A percentile compares a stretch with the other conserved stretches of the same genome.
Evolutionary conservation across 1,284 basidiomycete genomes (phyloP).

Genomic region (Golubevia pallescens): DNA sequence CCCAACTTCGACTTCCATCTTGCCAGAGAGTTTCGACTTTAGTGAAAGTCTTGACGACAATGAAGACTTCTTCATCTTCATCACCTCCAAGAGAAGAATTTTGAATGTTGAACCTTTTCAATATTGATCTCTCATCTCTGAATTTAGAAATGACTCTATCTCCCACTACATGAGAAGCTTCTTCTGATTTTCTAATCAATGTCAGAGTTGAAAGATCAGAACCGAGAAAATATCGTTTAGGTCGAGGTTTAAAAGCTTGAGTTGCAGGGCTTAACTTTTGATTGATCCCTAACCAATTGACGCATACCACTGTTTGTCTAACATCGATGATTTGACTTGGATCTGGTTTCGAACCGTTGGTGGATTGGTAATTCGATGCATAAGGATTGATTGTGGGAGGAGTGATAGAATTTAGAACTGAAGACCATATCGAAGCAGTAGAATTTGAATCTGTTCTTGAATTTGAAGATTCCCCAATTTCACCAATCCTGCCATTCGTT

Average conservation of each 20-base stretch:
- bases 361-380: no score
- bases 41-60: conserved; percentile 75
- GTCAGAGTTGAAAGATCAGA: conserved; percentile 74
- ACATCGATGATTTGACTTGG: conserved; percentile 75
- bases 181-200: conserved; percentile 56
- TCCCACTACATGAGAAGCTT: conserved; percentile 59
- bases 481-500: no score
- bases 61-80: conserved; percentile 15
- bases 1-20: conserved; percentile 74
- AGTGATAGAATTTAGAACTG: no score
- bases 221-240: conserved; percentile 77
- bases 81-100: conserved; percentile 14
- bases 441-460: no score
- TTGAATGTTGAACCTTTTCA: no score
- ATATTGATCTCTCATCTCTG: no score
- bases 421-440: no score
- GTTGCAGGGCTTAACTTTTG: conserved; percentile 76
- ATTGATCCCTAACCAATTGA: conserved; percentile 87
- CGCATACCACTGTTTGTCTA: conserved; percentile 77
- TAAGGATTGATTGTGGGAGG: no score
- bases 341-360: no score
- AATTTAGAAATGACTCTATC: conserved; percentile 60
- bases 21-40: conserved; percentile 83
- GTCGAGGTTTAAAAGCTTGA: conserved; percentile 72
- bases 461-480: no score